Evolutionary conservation across 2,329 filamentous ascomycete species (phyloP).

Genomic region (Fusarium sp.): DNA sequence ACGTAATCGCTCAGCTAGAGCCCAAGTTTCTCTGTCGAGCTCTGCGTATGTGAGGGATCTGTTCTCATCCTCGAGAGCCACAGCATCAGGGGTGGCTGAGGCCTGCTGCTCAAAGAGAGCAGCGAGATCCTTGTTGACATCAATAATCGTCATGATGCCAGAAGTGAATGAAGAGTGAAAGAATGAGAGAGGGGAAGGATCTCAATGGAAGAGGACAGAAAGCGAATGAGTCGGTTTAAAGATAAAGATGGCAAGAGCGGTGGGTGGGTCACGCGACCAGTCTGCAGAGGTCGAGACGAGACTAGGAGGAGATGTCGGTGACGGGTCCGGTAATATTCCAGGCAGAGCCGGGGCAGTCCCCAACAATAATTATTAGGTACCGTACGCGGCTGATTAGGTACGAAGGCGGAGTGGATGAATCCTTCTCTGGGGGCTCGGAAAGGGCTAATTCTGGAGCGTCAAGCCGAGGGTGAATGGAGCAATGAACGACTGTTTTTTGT

Average conservation of each 20-base stretch:
- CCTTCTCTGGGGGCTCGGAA: constrained; percentile 14
- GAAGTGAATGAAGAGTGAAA: constrained; percentile 6
- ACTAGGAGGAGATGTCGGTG: constrained; percentile 36
- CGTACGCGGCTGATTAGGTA: background rate
- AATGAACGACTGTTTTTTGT: background rate
- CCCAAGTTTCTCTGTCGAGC: constrained; percentile 73
- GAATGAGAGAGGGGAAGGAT: background rate
- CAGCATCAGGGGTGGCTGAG: constrained; percentile 71
- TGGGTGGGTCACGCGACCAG: constrained; percentile 47
- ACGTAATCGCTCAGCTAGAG: constrained; percentile 73
- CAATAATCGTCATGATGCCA: constrained; percentile 70
- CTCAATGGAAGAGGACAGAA: background rate
- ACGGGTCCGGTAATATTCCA: constrained; percentile 33
- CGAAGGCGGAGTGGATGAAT: constrained; percentile 25
- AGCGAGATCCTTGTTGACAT: constrained; percentile 77
- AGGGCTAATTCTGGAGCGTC: background rate
- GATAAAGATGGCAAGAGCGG: constrained; percentile 25
- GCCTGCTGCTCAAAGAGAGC: constrained; percentile 78
- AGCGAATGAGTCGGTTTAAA: constrained; percentile 17
- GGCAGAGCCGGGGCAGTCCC: constrained; percentile 10
- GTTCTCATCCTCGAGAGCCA: constrained; percentile 78
- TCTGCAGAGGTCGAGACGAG: constrained; percentile 3
- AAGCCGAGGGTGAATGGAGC: background rate
- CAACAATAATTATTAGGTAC: constrained; percentile 29
- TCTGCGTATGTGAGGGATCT: constrained; percentile 76